Evolutionary conservation across 257 asterid genomes (phyloP).

Genomic region (Nicotiana obtusifolia): DNA sequence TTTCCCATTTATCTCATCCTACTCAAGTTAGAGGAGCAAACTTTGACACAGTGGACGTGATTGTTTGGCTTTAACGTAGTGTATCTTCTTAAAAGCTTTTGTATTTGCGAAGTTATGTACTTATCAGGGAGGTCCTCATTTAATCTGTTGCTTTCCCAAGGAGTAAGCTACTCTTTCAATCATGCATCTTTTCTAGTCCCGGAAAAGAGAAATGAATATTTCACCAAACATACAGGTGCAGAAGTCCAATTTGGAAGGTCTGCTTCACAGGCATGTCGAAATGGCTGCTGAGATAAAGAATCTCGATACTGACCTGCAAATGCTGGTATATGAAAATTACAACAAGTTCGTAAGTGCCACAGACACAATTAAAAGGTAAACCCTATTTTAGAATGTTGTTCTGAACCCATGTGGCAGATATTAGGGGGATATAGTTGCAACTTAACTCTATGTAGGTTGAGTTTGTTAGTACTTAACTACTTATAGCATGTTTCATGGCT

Average conservation of each 20-base stretch:
- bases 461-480: not conserved
- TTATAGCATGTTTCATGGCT: not conserved
- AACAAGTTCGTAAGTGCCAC: constrained; percentile 98
- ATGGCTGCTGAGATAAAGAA: constrained; percentile 99
- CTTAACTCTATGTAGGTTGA: not conserved
- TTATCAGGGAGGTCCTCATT: not conserved
- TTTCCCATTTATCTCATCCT: not conserved
- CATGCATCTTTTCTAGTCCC: not conserved
- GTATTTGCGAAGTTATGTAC: not conserved
- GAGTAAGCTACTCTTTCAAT: not conserved
- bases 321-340: constrained; percentile 97
- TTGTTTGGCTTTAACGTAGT: not conserved
- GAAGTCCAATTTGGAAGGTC: constrained; percentile 87
- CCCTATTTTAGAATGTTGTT: constrained; percentile 7
- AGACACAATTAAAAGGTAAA: constrained; percentile 87
- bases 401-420: not conserved
- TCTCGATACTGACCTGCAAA: constrained; percentile 96
- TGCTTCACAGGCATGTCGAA: constrained; percentile 95
- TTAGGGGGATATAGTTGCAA: constrained; percentile 8
- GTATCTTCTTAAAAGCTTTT: not conserved
- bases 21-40: constrained; percentile 1
- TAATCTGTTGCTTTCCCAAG: not conserved
- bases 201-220: not conserved
- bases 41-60: not conserved
- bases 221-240: constrained; percentile 51